phyloP scores from a whole-genome alignment of 2,329 filamentous ascomycete genomes.

The Aureobasidium leucospermi region DNA sequence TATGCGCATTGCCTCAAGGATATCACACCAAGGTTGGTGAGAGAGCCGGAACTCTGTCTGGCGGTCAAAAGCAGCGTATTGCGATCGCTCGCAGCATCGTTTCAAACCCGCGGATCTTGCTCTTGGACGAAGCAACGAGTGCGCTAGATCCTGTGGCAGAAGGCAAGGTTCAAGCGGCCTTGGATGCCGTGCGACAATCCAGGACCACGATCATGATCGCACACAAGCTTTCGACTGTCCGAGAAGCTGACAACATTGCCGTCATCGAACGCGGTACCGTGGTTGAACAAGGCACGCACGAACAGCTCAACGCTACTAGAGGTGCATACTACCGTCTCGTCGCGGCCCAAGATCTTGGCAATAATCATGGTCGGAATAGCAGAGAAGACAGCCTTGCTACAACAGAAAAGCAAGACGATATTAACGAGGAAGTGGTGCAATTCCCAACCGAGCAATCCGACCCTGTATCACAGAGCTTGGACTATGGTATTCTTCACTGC shows the following conservation, averaged over 20 bases:
- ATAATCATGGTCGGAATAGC: not conserved
- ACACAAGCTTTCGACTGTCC: slow-evolving; percentile 91
- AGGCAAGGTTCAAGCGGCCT: slow-evolving; percentile 86
- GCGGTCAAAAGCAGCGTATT: slow-evolving; percentile 95
- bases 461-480: not conserved
- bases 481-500: not conserved
- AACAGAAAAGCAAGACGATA: not conserved
- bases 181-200: slow-evolving; percentile 69
- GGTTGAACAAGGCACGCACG: slow-evolving; percentile 38
- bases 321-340: slow-evolving; percentile 39
- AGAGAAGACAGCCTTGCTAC: not conserved
- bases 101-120: slow-evolving; percentile 92
- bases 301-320: slow-evolving; percentile 29
- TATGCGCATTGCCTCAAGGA: slow-evolving; percentile 63
- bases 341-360: slow-evolving; percentile 39
- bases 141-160: slow-evolving; percentile 95
- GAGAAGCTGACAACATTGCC: slow-evolving; percentile 88
- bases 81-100: slow-evolving; percentile 91
- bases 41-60: slow-evolving; percentile 85
- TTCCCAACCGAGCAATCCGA: not conserved
- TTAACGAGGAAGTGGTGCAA: not conserved
- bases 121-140: slow-evolving; percentile 93
- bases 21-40: slow-evolving; percentile 91
- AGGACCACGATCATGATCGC: slow-evolving; percentile 98
- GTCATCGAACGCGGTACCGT: slow-evolving; percentile 37